Evolutionary conservation across 371 early-diverging fungal species (phyloP).

Genomic region (Amoeboaphelidium protococcarum): DNA sequence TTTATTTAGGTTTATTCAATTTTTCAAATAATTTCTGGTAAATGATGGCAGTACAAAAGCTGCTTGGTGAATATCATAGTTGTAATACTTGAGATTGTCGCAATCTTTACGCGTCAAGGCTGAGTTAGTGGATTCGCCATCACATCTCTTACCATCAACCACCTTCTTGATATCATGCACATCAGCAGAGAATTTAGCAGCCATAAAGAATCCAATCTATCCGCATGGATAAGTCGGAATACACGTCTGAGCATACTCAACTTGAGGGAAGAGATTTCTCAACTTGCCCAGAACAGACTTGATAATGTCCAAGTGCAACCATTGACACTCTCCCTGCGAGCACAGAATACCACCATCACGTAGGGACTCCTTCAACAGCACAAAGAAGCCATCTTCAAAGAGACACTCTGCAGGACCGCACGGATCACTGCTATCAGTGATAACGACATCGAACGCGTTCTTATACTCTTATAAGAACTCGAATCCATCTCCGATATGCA

Average conservation of each 20-base stretch:
- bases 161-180: slow-evolving; percentile 28
- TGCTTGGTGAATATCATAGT: slow-evolving; percentile 67
- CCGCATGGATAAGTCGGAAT: slow-evolving; percentile 93
- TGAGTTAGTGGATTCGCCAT: slow-evolving; percentile 55
- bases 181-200: slow-evolving; percentile 55
- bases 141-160: not conserved
- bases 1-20: too few relatives aligned
- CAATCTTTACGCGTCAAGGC: slow-evolving; percentile 45
- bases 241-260: slow-evolving; percentile 69
- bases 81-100: slow-evolving; percentile 65
- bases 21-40: too few relatives aligned
- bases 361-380: slow-evolving; percentile 68
- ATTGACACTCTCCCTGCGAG: slow-evolving; percentile 92
- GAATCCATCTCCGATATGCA: slow-evolving; percentile 84
- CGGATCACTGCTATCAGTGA: slow-evolving; percentile 94
- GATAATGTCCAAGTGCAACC: slow-evolving; percentile 79
- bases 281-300: slow-evolving; percentile 48
- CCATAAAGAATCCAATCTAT: slow-evolving; percentile 79
- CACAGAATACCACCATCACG: slow-evolving; percentile 68
- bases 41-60: slow-evolving; percentile 79
- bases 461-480: slow-evolving; percentile 60
- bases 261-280: slow-evolving; percentile 51
- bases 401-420: slow-evolving; percentile 86
- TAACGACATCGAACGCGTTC: slow-evolving; percentile 76
- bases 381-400: slow-evolving; percentile 66